These are phyloP conservation scores for Botryosphaeria dothidea DNA, from an alignment of 2,329 filamentous ascomycete species.

Conservation along the genomic window DNA sequence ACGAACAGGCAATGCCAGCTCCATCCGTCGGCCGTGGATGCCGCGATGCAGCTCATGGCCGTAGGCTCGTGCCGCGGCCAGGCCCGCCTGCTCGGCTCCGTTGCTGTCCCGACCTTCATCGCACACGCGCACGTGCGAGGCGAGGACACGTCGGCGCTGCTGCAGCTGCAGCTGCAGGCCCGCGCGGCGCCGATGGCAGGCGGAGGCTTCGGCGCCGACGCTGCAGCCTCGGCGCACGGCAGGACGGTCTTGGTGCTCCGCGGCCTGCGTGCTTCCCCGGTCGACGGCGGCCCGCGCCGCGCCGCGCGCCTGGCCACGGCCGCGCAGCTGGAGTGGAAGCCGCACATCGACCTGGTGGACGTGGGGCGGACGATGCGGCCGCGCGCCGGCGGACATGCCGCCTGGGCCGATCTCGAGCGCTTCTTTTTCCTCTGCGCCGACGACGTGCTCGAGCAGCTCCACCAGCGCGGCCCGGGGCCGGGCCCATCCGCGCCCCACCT, in stretches of 20 bases:
- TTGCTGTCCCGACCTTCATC: background rate
- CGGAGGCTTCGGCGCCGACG: conserved; percentile 12
- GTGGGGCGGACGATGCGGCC: conserved; percentile 17
- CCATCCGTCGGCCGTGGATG: too few species aligned
- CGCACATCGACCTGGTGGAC: conserved; percentile 21
- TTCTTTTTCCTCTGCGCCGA: background rate
- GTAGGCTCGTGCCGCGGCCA: too few species aligned
- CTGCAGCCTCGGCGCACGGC: conserved; percentile 19
- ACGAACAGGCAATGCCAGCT: too few species aligned
- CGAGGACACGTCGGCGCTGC: too few species aligned
- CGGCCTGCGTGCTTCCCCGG: background rate
- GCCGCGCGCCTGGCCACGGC: conserved; percentile 12
- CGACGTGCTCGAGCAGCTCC: background rate
- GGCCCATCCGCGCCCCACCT: background rate
- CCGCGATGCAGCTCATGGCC: too few species aligned
- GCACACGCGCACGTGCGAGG: background rate
- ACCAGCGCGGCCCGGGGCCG: too few species aligned
- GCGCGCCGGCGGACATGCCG: background rate
- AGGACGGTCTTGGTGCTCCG: conserved; percentile 18
- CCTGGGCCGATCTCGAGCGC: background rate
- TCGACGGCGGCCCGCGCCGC: background rate
- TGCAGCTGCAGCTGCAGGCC: conserved; percentile 9
- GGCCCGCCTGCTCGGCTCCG: too few species aligned
- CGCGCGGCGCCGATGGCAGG: background rate
- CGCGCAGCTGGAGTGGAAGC: conserved; percentile 25